These are phyloP conservation scores for Backusella luteola DNA, from an alignment of 192 early-diverging fungal species.

Conservation along the genomic window DNA sequence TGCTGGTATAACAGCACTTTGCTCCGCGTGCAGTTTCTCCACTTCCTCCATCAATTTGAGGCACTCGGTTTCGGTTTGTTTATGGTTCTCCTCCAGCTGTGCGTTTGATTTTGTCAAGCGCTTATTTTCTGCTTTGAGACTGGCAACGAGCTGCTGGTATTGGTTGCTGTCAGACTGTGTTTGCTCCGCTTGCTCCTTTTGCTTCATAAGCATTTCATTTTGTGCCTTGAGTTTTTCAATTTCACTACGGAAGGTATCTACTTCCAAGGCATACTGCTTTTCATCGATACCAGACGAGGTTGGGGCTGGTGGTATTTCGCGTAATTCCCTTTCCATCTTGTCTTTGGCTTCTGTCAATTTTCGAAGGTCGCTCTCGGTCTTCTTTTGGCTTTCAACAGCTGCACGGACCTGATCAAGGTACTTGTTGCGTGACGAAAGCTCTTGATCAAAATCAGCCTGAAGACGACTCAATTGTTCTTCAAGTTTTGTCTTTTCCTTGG, in stretches of 20 bases:
- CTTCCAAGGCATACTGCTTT: conserved; percentile 19
- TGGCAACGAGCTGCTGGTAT: conserved; percentile 38
- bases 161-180: conserved; percentile 3
- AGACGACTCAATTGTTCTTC: conserved; percentile 37
- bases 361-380: conserved; percentile 27
- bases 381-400: conserved; percentile 30
- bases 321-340: conserved; percentile 32
- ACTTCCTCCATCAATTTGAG: conserved; percentile 75
- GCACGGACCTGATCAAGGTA: conserved; percentile 22
- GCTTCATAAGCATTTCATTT: conserved; percentile 34
- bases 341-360: conserved; percentile 19
- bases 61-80: conserved; percentile 70
- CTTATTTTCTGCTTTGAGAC: conserved; percentile 54
- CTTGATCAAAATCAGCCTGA: conserved; percentile 32
- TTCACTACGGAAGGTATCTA: conserved; percentile 37
- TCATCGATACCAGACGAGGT: conserved; percentile 9
- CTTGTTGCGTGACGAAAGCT: conserved; percentile 20
- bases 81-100: conserved; percentile 57
- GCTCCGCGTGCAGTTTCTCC: conserved; percentile 63
- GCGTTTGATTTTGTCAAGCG: conserved; percentile 50
- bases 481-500: conserved; percentile 37
- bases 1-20: neutral
- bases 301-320: neutral
- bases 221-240: conserved; percentile 47
- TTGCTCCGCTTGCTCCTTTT: conserved; percentile 28